Evolutionary conservation across 768 basidiomycete genomes (phyloP), one percentile per base, ranked within the genome.

Genomic region (Xerocomellus amylosporus): DNA sequence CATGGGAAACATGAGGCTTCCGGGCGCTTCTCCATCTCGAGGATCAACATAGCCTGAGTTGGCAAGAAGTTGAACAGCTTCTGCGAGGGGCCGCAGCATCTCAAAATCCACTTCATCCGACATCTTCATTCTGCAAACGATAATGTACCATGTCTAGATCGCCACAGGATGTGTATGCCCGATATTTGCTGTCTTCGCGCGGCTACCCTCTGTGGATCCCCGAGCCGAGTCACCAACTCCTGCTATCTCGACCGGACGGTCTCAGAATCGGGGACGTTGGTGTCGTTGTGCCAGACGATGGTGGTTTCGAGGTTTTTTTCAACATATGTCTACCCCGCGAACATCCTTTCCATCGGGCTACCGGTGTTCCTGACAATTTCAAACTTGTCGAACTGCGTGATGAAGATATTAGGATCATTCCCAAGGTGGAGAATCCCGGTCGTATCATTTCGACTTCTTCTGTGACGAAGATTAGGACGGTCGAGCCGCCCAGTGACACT

Each of bases 141-240:
- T 4, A 20, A 26, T 19, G 12, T 20, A n/a, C 36, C 49, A 56
- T 47, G 49, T 9, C 42, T 13, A 51, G 15, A 22, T 40, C 52
- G 1, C 57, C 57, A 3, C 62, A 59, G 17, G 51, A 56, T 4
- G 45, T 58, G 1, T 71, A 71, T 54, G 55, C 61, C 2, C 55
- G 55, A 31, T 33, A 48, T 15, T 46, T 60, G 37, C 30, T 45
- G 20, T 46, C 50, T 5, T 41, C 56, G 0, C 64, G 67, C 22
- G 74, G 74, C 0, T 69, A 68, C 46, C 72, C 71, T 8, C 58
- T 73, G 2, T 73, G 68, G 69, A 61, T 59, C n/a, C 73, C 73
- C 0, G 64, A 69, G 9, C 68, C 70, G 0, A 59, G 64, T 43
- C 43, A 49, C 10, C 34, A 51, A 7, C 46, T 72, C 5, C 61